A percentile compares a stretch with the other conserved stretches of the same genome.
phyloP scores from a whole-genome alignment of 352 stramenopile genomes.

The Phytophthora melonis region DNA sequence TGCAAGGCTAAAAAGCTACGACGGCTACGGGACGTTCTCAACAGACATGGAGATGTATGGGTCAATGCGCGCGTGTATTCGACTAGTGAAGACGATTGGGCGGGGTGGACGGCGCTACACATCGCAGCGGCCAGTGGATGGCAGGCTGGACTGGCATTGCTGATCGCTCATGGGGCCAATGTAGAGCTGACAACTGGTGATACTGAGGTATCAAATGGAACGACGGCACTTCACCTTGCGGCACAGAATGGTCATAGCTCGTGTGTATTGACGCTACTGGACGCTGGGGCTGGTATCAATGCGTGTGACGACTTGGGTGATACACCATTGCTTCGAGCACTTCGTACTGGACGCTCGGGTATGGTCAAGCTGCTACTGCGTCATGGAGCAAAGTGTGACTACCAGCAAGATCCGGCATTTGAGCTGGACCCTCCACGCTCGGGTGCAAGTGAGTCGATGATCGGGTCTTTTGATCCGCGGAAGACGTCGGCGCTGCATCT shows the following conservation, averaged over 20 bases:
- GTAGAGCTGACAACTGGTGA: constrained; percentile 24
- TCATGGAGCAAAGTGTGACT: constrained; percentile 22
- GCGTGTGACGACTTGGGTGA: constrained; percentile 22
- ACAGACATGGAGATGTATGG: constrained; percentile 8
- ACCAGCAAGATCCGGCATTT: neutral
- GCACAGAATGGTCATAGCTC: constrained; percentile 36
- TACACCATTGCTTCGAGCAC: constrained; percentile 39
- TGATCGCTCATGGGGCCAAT: constrained; percentile 41
- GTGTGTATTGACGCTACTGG: constrained; percentile 36
- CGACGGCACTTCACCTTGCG: constrained; percentile 39
- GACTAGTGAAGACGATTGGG: constrained; percentile 3
- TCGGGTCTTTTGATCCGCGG: constrained; percentile 33
- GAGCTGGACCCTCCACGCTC: neutral
- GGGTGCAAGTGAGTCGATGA: constrained; percentile 1
- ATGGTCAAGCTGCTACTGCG: constrained; percentile 37
- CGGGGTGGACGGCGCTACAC: constrained; percentile 43
- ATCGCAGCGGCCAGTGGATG: constrained; percentile 40
- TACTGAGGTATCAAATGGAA: neutral
- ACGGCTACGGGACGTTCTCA: constrained; percentile 27
- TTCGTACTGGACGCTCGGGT: constrained; percentile 41
- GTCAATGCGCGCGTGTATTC: constrained; percentile 14
- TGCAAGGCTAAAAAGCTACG: constrained; percentile 17
- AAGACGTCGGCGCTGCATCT: constrained; percentile 48
- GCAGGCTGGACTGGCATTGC: constrained; percentile 26
- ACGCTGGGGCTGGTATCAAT: constrained; percentile 37